Base-by-base conservation (phyloP, 2,329 filamentous ascomycete genomes). In the Pseudogymnoascus sp. region DNA sequence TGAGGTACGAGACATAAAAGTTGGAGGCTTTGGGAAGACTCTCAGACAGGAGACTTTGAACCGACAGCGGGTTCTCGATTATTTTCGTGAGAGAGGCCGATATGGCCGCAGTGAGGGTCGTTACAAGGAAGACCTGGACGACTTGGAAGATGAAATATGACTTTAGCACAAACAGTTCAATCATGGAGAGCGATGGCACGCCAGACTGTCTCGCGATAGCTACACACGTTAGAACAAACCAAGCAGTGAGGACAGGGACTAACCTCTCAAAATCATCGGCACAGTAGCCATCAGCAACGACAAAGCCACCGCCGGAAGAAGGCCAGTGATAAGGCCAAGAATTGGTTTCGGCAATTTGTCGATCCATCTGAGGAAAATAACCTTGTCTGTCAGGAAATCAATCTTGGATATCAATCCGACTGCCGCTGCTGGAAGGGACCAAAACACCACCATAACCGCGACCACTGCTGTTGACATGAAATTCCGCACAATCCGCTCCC, bases 1-100 rank as follows among this genome's bases (percentile, higher is more conserved):
- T 80, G 66, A 89, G 87, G 72, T 89, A 90, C 0, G 83, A 84
- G 7, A 89, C 79, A 71, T 89, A 90, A 71, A 89, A 89, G 69
- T 87, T 89, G 36, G 85, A 85, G 2, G 85, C 83, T 28, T 77
- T 79, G 1, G 87, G 87, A 2, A 90, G 78, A 57, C 85, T 81
- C 14, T 79, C 68, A 0, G 85, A 83, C 3, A 87, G 77, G 57
- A 86, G 68, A 2, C 69, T 73, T 1, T 81, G 78, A 6, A 83
- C 78, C 1, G 74, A 75, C 6, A 75, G 69, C 3, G 85, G 84
- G 1, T 85, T 61, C 2, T 79, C 63, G 41, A 85, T 78, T 39
- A 87, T 81, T 14, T 79, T 67, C 1, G 75, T 77, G 0, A 83
- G 78, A 1, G 83, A 81, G 14, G 83, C 80, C 7, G 83, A 79